phyloP scores from a whole-genome alignment of 805 yeast genomes.

The Ogataea saltuana region DNA sequence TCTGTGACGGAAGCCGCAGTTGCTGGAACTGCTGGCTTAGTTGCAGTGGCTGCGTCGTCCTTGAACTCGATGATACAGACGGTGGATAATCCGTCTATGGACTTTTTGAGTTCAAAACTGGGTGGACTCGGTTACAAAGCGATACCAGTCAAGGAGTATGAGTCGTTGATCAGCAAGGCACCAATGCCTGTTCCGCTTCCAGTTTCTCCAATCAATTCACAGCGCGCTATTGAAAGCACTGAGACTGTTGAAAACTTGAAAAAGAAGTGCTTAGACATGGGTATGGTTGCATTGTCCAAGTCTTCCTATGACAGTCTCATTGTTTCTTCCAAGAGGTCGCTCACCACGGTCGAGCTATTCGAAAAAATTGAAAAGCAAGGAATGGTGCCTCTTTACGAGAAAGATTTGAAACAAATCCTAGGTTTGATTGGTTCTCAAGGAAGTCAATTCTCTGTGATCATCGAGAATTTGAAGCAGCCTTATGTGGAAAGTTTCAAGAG shows the following conservation, averaged over 20 bases:
- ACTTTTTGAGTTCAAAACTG: conserved; percentile 25
- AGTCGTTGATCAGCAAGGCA: conserved; percentile 16
- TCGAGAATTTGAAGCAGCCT: conserved; percentile 11
- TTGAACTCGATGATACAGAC: conserved; percentile 25
- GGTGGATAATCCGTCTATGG: conserved; percentile 31
- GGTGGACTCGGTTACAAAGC: conserved; percentile 29
- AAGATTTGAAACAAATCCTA: conserved; percentile 24
- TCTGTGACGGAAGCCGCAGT: conserved; percentile 8
- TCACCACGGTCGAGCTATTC: conserved; percentile 28
- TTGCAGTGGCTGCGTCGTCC: conserved; percentile 35
- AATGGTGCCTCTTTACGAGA: conserved; percentile 23
- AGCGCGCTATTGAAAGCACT: conserved; percentile 16
- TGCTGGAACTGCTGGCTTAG: conserved; percentile 38
- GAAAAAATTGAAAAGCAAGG: conserved; percentile 31
- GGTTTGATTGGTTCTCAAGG: conserved; percentile 23
- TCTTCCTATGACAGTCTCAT: conserved; percentile 30
- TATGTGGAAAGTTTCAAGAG: conserved; percentile 25
- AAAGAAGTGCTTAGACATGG: conserved; percentile 28
- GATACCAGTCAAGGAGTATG: conserved; percentile 25
- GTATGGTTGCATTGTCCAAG: conserved; percentile 29
- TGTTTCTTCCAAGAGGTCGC: conserved; percentile 30
- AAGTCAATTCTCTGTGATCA: conserved; percentile 16
- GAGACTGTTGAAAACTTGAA: conserved; percentile 29
- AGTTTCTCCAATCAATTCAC: conserved; percentile 18
- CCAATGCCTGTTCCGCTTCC: conserved; percentile 5